phyloP scores from a whole-genome alignment of 257 asterid genomes.

The Rehmannia glutinosa region DNA sequence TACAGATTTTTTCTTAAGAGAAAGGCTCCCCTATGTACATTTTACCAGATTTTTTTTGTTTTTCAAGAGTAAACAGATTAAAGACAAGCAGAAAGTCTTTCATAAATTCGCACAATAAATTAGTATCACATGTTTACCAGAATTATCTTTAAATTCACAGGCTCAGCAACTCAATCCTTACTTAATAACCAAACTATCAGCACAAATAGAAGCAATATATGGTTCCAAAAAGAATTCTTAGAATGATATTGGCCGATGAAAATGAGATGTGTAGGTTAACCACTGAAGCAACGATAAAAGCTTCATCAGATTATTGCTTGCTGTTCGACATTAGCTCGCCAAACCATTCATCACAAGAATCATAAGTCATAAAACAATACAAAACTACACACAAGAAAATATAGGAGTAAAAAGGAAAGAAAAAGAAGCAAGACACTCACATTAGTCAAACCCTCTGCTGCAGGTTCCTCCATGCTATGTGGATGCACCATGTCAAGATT shows the following conservation, averaged over 20 bases:
- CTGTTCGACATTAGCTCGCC: neutral
- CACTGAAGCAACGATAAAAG: too few relatives aligned
- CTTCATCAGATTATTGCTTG: neutral
- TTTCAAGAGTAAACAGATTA: too few relatives aligned
- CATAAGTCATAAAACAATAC: neutral
- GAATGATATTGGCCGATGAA: conserved; percentile 9
- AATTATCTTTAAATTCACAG: too few relatives aligned
- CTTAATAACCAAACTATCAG: too few relatives aligned
- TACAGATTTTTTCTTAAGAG: too few relatives aligned
- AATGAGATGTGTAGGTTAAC: too few relatives aligned
- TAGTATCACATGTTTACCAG: too few relatives aligned
- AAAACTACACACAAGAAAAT: neutral
- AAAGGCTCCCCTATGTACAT: too few relatives aligned
- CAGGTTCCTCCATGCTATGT: conserved; percentile 8
- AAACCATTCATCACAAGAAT: neutral
- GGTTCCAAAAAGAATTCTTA: neutral
- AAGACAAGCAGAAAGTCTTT: too few relatives aligned
- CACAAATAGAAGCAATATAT: neutral
- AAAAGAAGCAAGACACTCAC: conserved; percentile 7
- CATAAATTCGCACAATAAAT: too few relatives aligned
- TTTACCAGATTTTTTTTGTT: too few relatives aligned
- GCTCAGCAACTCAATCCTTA: too few relatives aligned
- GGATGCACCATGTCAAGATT: conserved; percentile 12
- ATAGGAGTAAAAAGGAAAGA: neutral
- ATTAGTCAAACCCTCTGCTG: conserved; percentile 9